Evolutionary conservation across 192 early-diverging fungal genomes (phyloP).

Genomic region (Funneliformis geosporum): DNA sequence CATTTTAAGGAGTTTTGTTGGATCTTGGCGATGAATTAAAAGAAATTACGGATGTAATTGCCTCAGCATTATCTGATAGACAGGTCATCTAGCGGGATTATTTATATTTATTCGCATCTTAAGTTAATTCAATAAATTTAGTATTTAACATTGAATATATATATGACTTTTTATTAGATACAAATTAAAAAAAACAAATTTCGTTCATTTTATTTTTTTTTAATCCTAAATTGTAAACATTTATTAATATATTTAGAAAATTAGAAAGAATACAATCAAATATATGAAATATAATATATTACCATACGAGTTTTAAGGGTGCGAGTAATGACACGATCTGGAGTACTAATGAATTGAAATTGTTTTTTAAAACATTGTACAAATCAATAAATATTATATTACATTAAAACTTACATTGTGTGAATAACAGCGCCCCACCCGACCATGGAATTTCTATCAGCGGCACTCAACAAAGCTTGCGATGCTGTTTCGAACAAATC

Average conservation of each 20-base stretch:
- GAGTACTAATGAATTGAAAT: background rate
- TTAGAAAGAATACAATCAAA: background rate
- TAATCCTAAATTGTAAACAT: too few relatives aligned
- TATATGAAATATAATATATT: background rate
- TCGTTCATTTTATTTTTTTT: too few relatives aligned
- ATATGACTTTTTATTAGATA: too few relatives aligned
- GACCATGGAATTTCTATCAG: conserved; percentile 90
- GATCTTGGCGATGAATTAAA: conserved; percentile 50
- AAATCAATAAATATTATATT: background rate
- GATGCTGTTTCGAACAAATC: conserved; percentile 97
- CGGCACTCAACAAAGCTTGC: conserved; percentile 90
- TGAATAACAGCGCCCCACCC: conserved; percentile 98
- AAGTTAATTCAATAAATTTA: background rate
- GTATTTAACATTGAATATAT: too few relatives aligned
- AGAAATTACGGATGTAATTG: conserved; percentile 50
- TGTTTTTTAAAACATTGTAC: too few relatives aligned
- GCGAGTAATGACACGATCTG: background rate
- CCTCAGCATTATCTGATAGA: conserved; percentile 48
- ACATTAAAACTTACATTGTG: conserved; percentile 66
- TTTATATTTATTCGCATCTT: background rate
- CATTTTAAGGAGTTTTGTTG: conserved; percentile 45
- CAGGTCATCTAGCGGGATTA: conserved; percentile 28
- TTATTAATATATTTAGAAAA: background rate
- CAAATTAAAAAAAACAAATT: too few relatives aligned
- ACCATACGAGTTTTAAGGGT: background rate